These are phyloP conservation scores for Spatholobus suberectus DNA, from an alignment of 306 rosid species.

Conservation along the genomic window DNA sequence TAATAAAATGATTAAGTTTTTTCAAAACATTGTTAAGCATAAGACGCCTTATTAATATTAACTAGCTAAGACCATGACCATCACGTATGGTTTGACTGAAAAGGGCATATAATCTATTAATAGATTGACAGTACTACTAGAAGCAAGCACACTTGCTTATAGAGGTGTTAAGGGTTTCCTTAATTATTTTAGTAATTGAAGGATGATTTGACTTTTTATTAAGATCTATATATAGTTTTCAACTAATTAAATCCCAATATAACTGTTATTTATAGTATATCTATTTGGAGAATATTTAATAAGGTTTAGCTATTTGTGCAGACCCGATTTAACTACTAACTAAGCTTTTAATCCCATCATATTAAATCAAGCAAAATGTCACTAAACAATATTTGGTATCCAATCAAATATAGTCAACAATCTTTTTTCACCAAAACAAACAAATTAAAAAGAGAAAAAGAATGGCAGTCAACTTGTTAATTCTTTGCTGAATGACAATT, in stretches of 20 bases:
- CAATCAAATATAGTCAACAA: conserved; percentile 34
- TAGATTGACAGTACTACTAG: conserved; percentile 35
- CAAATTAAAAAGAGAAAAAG: not conserved
- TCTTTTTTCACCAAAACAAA: not conserved
- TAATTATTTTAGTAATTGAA: conserved; percentile 2
- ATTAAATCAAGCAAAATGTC: conserved; percentile 20
- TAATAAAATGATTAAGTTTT: not conserved
- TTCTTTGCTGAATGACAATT: not conserved
- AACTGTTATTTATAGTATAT: not conserved
- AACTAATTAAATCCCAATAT: not conserved
- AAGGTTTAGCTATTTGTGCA: conserved; percentile 16
- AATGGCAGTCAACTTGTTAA: not conserved
- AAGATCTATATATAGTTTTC: not conserved
- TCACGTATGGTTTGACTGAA: conserved; percentile 20
- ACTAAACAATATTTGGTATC: not conserved
- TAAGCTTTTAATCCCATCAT: conserved; percentile 18
- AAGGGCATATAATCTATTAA: conserved; percentile 21
- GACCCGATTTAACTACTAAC: not conserved
- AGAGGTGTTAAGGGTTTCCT: conserved; percentile 17
- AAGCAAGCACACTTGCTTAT: conserved; percentile 16
- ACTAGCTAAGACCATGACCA: not conserved
- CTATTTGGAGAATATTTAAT: not conserved
- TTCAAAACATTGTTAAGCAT: conserved; percentile 23
- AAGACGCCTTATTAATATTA: not conserved
- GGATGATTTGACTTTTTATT: conserved; percentile 43